Percentiles rank a stretch among this genome's conserved stretches.
These are phyloP conservation scores for Marasmius sp. DNA, from an alignment of 1,284 basidiomycete genomes.

Conservation along the genomic window DNA sequence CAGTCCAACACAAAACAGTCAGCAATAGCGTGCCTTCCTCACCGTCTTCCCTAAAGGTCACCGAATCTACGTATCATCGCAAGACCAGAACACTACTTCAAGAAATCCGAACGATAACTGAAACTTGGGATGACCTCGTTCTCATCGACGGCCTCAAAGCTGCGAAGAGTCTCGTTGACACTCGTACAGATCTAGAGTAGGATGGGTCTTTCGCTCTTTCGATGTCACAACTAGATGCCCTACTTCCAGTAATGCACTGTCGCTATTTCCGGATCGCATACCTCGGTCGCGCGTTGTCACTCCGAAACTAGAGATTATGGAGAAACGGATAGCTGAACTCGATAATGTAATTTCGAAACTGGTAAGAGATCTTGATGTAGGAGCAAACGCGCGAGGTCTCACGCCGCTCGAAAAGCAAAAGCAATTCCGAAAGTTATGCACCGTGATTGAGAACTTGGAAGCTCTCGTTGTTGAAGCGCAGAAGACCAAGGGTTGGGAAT, in stretches of 20 bases:
- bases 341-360: slow-evolving; percentile 61
- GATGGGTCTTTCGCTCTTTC: slow-evolving; percentile 19
- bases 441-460: slow-evolving; percentile 63
- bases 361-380: slow-evolving; percentile 37
- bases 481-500: slow-evolving; percentile 66
- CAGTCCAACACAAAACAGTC: slow-evolving; percentile 44
- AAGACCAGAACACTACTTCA: slow-evolving; percentile 62
- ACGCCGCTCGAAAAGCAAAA: slow-evolving; percentile 42
- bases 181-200: slow-evolving; percentile 77
- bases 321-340: slow-evolving; percentile 59
- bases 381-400: background rate
- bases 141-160: slow-evolving; percentile 73
- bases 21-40: slow-evolving; percentile 41
- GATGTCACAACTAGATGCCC: slow-evolving; percentile 11
- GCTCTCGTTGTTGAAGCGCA: slow-evolving; percentile 63
- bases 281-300: slow-evolving; percentile 59
- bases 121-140: slow-evolving; percentile 78
- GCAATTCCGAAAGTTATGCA: slow-evolving; percentile 63
- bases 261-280: slow-evolving; percentile 49
- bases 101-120: slow-evolving; percentile 57
- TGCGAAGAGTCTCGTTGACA: slow-evolving; percentile 61
- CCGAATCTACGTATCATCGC: slow-evolving; percentile 73
- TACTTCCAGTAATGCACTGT: slow-evolving; percentile 58
- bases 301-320: slow-evolving; percentile 67
- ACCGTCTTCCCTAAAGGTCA: slow-evolving; percentile 41